Conservation (phyloP, 148 eudicot genomes). For the Arctostaphylos glauca region DNA sequence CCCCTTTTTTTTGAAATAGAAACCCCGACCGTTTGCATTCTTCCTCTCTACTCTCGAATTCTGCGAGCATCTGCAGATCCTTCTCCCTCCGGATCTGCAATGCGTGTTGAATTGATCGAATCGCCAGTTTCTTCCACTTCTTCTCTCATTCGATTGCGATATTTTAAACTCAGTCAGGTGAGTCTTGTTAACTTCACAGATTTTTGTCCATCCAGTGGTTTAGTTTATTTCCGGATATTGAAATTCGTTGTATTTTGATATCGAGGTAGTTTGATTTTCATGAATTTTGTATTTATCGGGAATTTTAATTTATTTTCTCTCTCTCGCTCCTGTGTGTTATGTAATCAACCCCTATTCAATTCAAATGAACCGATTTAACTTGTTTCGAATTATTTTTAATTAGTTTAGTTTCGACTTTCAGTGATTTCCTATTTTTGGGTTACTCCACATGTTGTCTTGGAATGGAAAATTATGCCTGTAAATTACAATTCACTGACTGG, state of each 20-base stretch:
- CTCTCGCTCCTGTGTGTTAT: background rate
- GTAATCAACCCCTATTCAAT: background rate
- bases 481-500: background rate
- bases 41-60: no score
- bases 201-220: conserved; percentile 3
- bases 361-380: background rate
- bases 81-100: conserved; percentile 17
- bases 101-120: conserved; percentile 18
- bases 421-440: background rate
- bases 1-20: no score
- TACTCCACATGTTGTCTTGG: background rate
- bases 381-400: background rate
- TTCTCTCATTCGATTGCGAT: conserved; percentile 17
- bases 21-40: no score
- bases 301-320: background rate
- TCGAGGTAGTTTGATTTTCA: background rate
- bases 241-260: background rate
- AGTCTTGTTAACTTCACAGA: conserved; percentile 14
- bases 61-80: background rate
- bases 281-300: background rate
- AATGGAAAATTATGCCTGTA: background rate
- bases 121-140: background rate
- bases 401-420: background rate
- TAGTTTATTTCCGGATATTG: background rate
- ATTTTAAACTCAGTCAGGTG: conserved; percentile 29